These are phyloP conservation scores for Picochlorum sp. DNA, from an alignment of 139 green algal species.

Conservation along the genomic window DNA sequence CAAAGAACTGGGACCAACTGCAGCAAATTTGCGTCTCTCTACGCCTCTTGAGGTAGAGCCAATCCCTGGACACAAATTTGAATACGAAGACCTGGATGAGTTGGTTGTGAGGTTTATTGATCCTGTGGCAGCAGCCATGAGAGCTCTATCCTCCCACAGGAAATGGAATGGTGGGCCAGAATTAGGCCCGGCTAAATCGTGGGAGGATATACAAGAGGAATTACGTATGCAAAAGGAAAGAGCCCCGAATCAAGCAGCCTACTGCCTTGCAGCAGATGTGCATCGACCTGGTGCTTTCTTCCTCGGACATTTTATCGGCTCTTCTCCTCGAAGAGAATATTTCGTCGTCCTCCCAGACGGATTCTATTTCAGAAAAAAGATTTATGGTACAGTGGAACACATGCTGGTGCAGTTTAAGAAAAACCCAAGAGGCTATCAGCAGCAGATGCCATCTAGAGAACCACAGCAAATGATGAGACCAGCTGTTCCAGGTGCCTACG, in stretches of 20 bases:
- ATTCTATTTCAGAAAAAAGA: conserved; percentile 20
- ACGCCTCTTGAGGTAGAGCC: conserved; percentile 44
- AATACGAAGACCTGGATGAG: conserved; percentile 75
- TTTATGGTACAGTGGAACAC: conserved; percentile 19
- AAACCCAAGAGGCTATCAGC: conserved; percentile 8
- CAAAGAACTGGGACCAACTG: conserved; percentile 45
- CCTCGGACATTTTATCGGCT: conserved; percentile 23
- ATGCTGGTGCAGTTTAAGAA: conserved; percentile 27
- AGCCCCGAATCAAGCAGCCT: conserved; percentile 11
- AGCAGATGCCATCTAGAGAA: background rate
- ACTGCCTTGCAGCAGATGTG: conserved; percentile 24
- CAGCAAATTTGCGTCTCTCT: conserved; percentile 34
- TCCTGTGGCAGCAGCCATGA: conserved; percentile 31
- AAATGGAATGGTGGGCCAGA: conserved; percentile 35
- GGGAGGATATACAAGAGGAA: conserved; percentile 1
- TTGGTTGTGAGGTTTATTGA: conserved; percentile 53
- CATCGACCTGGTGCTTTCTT: conserved; percentile 27
- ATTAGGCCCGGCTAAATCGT: conserved; percentile 7
- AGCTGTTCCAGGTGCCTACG: background rate
- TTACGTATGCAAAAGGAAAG: background rate
- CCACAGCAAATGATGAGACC: conserved; percentile 4
- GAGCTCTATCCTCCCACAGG: conserved; percentile 30
- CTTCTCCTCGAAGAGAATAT: conserved; percentile 30
- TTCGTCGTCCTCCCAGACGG: conserved; percentile 37
- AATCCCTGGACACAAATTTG: conserved; percentile 21